Conservation (phyloP, 495 filamentous ascomycete species). For the Glutinoglossum americanum region DNA sequence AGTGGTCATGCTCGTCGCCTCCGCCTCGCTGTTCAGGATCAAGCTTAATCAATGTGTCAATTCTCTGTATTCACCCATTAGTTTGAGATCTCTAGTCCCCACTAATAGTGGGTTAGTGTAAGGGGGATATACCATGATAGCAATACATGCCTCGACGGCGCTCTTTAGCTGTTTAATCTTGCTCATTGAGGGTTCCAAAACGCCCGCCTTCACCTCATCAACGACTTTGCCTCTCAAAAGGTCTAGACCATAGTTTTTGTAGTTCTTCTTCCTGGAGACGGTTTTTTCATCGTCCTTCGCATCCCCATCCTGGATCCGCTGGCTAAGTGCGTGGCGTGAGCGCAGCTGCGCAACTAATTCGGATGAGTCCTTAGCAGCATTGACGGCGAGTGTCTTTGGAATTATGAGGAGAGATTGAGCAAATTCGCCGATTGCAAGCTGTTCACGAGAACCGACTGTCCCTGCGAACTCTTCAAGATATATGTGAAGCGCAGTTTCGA, state of each 20-base stretch:
- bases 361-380: slow-evolving; percentile 87
- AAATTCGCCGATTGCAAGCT: slow-evolving; percentile 95
- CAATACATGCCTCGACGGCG: slow-evolving; percentile 95
- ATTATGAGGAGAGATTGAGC: slow-evolving; percentile 84
- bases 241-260: slow-evolving; percentile 95
- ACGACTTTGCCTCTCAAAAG: slow-evolving; percentile 74
- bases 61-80: slow-evolving; percentile 24
- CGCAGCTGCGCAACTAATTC: slow-evolving; percentile 92
- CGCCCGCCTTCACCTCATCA: slow-evolving; percentile 83
- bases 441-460: slow-evolving; percentile 89
- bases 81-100: neutral
- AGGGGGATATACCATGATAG: slow-evolving; percentile 46
- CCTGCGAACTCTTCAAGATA: slow-evolving; percentile 99
- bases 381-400: slow-evolving; percentile 90
- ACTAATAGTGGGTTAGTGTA: neutral
- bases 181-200: slow-evolving; percentile 93
- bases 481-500: slow-evolving; percentile 97
- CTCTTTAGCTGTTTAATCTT: slow-evolving; percentile 97
- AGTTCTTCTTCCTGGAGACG: slow-evolving; percentile 79
- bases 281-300: slow-evolving; percentile 70
- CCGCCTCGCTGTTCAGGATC: slow-evolving; percentile 66
- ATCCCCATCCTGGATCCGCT: slow-evolving; percentile 66
- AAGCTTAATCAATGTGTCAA: slow-evolving; percentile 96
- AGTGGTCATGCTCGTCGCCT: slow-evolving; percentile 58
- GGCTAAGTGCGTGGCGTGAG: slow-evolving; percentile 80